Evolutionary conservation across 176 grass and related monocot species (phyloP), one percentile per base, ranked within the genome.

Genomic region (Oryza rufipogon): DNA sequence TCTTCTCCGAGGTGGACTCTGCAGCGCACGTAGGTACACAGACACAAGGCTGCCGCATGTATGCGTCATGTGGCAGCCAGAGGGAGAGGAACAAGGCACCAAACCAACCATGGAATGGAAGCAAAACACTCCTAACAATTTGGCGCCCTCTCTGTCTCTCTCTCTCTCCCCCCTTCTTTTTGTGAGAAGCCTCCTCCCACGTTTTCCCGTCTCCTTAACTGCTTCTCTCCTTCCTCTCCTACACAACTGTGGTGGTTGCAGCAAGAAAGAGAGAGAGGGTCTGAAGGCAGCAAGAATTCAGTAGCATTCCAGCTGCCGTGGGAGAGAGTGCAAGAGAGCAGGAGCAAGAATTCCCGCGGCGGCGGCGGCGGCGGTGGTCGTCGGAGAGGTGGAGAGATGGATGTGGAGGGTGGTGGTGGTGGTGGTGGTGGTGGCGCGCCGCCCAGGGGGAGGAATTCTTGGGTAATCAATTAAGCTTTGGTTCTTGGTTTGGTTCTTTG

Each of bases 191-290:
- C 82, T 75, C 82, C 54, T 58, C 54, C 54, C 89, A 91, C 89
- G 90, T 86, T 91, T 91, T 91, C 67, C 68, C 78, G 73, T 67
- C 83, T 69, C 58, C 86, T 79, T 68, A 88, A 88, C 90, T 72
- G 86, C 90, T 87, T 72, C 86, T 23, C 81, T 70, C 84, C 80
- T 70, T 49, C 64, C 10, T 5, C 36, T 8, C 68, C 68, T 9
- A 60, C 49, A 13, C 73, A 64, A 58, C 54, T 66, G 23, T 72
- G 30, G 77, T 89, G 54, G 52, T 76, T 89, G 72, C 16, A 41
- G 38, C 47, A n/a, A 9, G 63, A 76, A 42, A n/a, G 8, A 42
- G 42, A 44, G 9, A 44, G 42, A 44, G 42, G 42, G 32, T 74
- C 47, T 26, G 20, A 44, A 11, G 14, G 41, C 64, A 2, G 3